phyloP scores from a whole-genome alignment of 2,329 filamentous ascomycete genomes.

The Cladophialophora chaetospira region DNA sequence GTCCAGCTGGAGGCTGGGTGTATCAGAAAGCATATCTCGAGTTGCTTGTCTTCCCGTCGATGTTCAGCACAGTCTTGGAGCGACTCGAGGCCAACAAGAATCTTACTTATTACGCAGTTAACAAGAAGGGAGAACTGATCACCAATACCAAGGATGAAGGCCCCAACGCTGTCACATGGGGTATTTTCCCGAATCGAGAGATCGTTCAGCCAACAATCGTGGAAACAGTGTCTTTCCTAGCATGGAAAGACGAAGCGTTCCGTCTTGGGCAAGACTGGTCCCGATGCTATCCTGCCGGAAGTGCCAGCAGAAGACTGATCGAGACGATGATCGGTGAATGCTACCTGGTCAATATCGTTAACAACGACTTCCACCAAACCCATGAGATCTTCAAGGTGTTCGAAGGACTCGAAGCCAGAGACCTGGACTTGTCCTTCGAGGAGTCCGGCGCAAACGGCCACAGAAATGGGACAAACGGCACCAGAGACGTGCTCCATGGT shows the following conservation, averaged over 20 bases:
- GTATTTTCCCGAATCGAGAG: conserved; percentile 97
- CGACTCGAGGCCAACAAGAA: conserved; percentile 78
- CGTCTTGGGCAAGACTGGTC: conserved; percentile 91
- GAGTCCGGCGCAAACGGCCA: conserved; percentile 12
- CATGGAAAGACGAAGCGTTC: conserved; percentile 98
- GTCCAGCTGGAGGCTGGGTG: conserved; percentile 90
- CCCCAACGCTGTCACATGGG: conserved; percentile 98
- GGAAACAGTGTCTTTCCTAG: conserved; percentile 94
- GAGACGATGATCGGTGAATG: conserved; percentile 83
- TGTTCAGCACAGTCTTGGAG: conserved; percentile 74
- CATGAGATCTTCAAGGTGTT: conserved; percentile 84
- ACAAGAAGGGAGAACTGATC: conserved; percentile 75
- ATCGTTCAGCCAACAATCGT: conserved; percentile 99
- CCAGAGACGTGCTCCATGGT: conserved; percentile 22
- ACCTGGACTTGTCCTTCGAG: conserved; percentile 56
- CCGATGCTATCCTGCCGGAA: conserved; percentile 77
- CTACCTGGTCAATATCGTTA: conserved; percentile 95
- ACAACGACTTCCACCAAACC: conserved; percentile 93
- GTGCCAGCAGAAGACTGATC: conserved; percentile 77
- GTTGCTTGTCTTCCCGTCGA: conserved; percentile 77
- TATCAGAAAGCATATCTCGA: conserved; percentile 99
- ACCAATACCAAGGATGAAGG: conserved; percentile 84
- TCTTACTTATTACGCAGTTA: conserved; percentile 92
- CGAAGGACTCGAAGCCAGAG: conserved; percentile 70
- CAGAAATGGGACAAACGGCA: conserved; percentile 12